These are phyloP conservation scores for Erodium moschatum DNA, from an alignment of 441 rosid genomes.

Conservation along the genomic window DNA sequence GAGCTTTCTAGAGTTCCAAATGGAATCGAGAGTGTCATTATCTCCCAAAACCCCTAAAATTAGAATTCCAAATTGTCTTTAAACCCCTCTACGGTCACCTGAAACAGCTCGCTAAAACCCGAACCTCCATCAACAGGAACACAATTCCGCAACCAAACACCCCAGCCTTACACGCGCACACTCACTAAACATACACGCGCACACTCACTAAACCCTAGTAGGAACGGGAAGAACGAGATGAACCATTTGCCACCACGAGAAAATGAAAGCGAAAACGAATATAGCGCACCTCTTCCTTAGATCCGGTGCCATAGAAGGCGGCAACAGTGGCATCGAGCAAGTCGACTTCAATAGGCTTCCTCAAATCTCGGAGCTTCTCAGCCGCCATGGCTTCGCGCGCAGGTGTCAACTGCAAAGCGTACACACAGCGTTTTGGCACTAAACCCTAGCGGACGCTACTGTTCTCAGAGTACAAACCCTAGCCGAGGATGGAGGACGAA, in stretches of 20 bases:
- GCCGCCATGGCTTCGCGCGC: constrained; percentile 47
- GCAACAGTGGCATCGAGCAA: constrained; percentile 96
- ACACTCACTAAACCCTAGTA: constrained; percentile 1
- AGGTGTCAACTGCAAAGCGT: constrained; percentile 7
- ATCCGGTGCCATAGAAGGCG: constrained; percentile 99
- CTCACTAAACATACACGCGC: not conserved
- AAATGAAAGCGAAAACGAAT: constrained; percentile 1
- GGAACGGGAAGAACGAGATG: not conserved
- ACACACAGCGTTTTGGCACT: not conserved
- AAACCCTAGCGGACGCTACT: not conserved
- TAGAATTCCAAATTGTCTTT: no score
- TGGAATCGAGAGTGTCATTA: not conserved
- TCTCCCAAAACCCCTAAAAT: not conserved
- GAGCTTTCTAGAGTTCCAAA: not conserved
- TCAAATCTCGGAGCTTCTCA: constrained; percentile 91
- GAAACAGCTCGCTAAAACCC: not conserved
- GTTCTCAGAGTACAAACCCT: constrained; percentile 35
- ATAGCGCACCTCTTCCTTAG: constrained; percentile 86
- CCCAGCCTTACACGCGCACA: not conserved
- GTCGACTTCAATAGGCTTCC: constrained; percentile 85
- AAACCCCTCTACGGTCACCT: no score
- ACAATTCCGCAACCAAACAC: not conserved
- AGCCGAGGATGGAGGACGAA: constrained; percentile 18
- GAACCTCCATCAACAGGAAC: not conserved
- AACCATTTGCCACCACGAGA: not conserved